Percentiles rank a stretch among this genome's conserved stretches.
Evolutionary conservation across 192 early-diverging fungal genomes (phyloP).

Genomic region (Entophlyctis luteolus): DNA sequence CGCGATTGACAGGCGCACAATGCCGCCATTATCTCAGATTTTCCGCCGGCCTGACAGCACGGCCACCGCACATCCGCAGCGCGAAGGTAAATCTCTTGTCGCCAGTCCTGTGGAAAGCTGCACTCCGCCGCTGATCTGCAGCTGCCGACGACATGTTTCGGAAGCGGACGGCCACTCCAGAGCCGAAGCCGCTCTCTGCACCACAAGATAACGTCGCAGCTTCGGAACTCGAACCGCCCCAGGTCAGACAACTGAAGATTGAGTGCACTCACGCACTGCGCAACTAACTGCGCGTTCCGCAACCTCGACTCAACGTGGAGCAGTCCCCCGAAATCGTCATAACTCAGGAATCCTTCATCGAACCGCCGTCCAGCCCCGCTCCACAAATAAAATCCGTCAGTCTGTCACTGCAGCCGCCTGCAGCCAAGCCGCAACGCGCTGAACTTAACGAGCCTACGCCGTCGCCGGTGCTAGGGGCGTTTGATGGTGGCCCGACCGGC

Average conservation of each 20-base stretch:
- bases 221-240: too few relatives aligned
- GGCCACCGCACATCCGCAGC: background rate
- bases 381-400: constrained; percentile 23
- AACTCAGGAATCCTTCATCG: constrained; percentile 1
- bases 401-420: constrained; percentile 18
- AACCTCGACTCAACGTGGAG: too few relatives aligned
- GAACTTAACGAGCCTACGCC: constrained; percentile 4
- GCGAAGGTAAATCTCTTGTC: background rate
- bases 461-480: too few relatives aligned
- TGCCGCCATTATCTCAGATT: too few relatives aligned
- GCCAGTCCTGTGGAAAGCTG: background rate
- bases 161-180: background rate
- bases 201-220: background rate
- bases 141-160: background rate
- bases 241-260: too few relatives aligned
- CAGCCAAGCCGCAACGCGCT: constrained; percentile 17
- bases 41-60: too few relatives aligned
- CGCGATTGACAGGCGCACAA: too few relatives aligned
- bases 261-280: too few relatives aligned
- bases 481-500: too few relatives aligned
- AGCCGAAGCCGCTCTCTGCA: background rate
- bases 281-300: too few relatives aligned
- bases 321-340: constrained; percentile 2
- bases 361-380: background rate
- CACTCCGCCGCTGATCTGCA: background rate